Evolutionary conservation across 2,329 filamentous ascomycete genomes (phyloP), one percentile per base, ranked within the genome.

Genomic region (Pseudocercospora ulei): DNA sequence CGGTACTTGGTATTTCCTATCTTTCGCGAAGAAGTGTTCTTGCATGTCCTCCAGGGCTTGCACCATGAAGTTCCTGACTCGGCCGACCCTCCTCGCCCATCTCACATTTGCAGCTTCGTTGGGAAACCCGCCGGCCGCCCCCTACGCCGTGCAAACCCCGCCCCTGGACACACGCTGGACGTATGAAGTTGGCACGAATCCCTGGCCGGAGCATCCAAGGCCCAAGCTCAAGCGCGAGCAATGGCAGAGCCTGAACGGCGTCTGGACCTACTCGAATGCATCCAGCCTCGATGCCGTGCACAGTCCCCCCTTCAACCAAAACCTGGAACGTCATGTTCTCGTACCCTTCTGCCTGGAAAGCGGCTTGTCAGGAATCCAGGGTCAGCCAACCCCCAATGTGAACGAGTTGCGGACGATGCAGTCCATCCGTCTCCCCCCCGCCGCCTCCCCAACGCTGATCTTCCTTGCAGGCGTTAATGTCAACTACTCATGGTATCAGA

Each of bases 211-310:
- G 37, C 65, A 75, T 48, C 72, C 72, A 3, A 66, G 72, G 0
- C 72, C 72, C 1, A 70, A 71, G 51, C 67, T 75, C 7, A 63
- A 64, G 24, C 67, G 72, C 3, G 60, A 69, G 3, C 52, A 59
- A 25, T 76, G 72, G 72, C 55, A 69, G 53, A 72, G 57, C 26
- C 57, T 75, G 12, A 75, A 75, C 41, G 72, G 72, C 0, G 64
- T 76, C 22, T 76, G 72, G 72, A 70, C 68, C 2, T 46, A 66
- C 53, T 39, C 65, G 22, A 58, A 72, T 48, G 66, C 65, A 0
- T 53, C 57, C 1, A 54, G 55, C 20, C 49, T 62, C 4, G 54
- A 59, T 23, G 66, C 63, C 4, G 49, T 66, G 13, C 49, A 62
- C 2, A 55, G 41, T 12, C 70, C 68, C 1, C 68, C 70, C 0